Evolutionary conservation across 768 basidiomycete species (phyloP), one percentile per base, ranked within the genome.

Genomic region (Termitomyces sp.): DNA sequence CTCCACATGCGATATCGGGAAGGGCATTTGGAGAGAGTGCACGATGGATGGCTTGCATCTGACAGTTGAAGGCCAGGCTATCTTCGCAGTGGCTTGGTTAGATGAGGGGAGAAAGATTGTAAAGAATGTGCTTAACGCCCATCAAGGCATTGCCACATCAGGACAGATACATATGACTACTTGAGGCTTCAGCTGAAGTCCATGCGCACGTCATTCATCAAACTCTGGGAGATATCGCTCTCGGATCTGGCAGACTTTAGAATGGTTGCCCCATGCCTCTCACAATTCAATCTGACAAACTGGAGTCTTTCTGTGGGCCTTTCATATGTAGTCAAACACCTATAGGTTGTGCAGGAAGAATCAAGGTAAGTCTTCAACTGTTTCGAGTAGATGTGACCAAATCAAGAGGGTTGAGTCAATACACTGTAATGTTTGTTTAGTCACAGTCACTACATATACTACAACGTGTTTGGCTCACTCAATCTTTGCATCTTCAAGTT

Each of bases 361-460:
- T 28, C 28, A 28, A n/a, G n/a, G n/a, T n/a, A n/a, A n/a, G n/a
- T n/a, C n/a, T n/a, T n/a, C n/a, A n/a, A n/a, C n/a, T n/a, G n/a
- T n/a, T n/a, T n/a, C n/a, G n/a, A n/a, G n/a, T n/a, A n/a, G n/a
- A n/a, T n/a, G n/a, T n/a, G n/a, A n/a, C n/a, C n/a, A n/a, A n/a
- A n/a, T n/a, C n/a, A n/a, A n/a, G n/a, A n/a, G n/a, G n/a, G n/a
- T n/a, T n/a, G n/a, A n/a, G n/a, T n/a, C n/a, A n/a, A n/a, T n/a
- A n/a, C n/a, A n/a, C n/a, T 79, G 78, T 73, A 78, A 69, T 70
- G 60, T 75, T 74, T 78, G 75, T 78, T 77, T 77, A 72, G 67
- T 68, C 57, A 38, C 38, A n/a, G n/a, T n/a, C n/a, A n/a, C n/a
- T n/a, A n/a, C n/a, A n/a, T n/a, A n/a, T 15, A 28, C 22, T n/a